Evolutionary conservation across 768 basidiomycete species (phyloP).

Genomic region (Lyophyllum decastes): DNA sequence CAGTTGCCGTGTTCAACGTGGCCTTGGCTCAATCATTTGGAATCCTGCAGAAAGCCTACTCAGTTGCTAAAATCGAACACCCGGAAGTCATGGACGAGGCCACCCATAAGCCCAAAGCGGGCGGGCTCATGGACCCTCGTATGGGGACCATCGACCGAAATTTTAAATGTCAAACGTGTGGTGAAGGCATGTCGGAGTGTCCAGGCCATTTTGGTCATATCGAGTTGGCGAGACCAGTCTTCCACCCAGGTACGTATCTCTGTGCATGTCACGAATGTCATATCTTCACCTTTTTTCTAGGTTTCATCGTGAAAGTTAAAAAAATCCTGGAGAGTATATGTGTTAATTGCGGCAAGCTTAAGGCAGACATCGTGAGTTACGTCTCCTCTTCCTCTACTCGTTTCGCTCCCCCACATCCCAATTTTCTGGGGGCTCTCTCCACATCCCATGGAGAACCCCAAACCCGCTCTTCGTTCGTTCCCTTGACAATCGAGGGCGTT

Average conservation of each 20-base stretch:
- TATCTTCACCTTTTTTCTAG: constrained; percentile 36
- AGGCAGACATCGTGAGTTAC: constrained; percentile 94
- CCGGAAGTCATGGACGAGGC: constrained; percentile 98
- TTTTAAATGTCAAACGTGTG: constrained; percentile 99
- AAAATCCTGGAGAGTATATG: constrained; percentile 99
- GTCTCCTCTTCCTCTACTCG: constrained; percentile 80
- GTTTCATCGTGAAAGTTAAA: constrained; percentile 98
- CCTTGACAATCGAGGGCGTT: constrained; percentile 81
- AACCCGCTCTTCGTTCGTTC: constrained; percentile 80
- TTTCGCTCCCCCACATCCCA: constrained; percentile 94
- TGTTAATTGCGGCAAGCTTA: constrained; percentile 97
- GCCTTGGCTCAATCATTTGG: constrained; percentile 16
- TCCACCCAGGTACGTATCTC: constrained; percentile 80
- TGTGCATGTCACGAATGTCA: not conserved
- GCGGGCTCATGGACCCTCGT: constrained; percentile 95
- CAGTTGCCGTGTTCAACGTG: constrained; percentile 10
- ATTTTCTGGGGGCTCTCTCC: constrained; percentile 99
- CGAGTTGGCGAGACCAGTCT: constrained; percentile 95
- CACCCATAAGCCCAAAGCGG: constrained; percentile 85
- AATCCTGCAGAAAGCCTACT: constrained; percentile 87
- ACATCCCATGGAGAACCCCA: constrained; percentile 89
- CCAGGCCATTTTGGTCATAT: constrained; percentile 99
- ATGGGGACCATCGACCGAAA: constrained; percentile 98
- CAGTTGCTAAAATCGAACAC: constrained; percentile 97
- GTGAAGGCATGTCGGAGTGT: constrained; percentile 99